These are phyloP conservation scores for Alternaria hordeiaustralica DNA, from an alignment of 2,329 filamentous ascomycete species.

Conservation along the genomic window DNA sequence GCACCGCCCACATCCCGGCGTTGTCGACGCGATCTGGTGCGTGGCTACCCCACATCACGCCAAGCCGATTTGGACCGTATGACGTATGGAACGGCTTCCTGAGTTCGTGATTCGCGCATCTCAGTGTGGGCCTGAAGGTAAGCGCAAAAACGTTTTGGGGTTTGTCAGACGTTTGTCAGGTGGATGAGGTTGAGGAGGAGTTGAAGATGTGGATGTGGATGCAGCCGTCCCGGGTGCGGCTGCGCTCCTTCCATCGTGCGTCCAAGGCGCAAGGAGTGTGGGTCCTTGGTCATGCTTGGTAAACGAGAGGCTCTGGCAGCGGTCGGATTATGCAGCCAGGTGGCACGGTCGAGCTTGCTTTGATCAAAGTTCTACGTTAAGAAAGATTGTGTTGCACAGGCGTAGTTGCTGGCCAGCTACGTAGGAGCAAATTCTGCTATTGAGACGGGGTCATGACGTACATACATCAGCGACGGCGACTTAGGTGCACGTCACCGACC, in stretches of 20 bases:
- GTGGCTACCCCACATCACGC: constrained; percentile 34
- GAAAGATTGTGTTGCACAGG: neutral
- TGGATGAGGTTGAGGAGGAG: neutral
- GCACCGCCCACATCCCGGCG: neutral
- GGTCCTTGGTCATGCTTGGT: neutral
- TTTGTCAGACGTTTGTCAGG: constrained; percentile 28
- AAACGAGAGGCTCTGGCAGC: neutral
- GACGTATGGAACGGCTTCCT: constrained; percentile 9
- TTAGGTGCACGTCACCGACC: neutral
- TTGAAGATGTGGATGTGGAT: neutral
- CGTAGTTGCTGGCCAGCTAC: neutral
- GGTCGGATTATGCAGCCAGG: neutral
- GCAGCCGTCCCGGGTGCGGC: neutral
- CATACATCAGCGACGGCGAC: neutral
- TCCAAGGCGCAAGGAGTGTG: neutral
- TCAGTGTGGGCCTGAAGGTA: constrained; percentile 1
- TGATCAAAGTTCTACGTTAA: neutral
- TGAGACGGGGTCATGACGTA: neutral
- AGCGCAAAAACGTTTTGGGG: neutral
- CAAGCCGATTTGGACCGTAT: constrained; percentile 15
- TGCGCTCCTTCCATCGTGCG: neutral
- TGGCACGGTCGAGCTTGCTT: neutral
- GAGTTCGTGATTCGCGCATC: constrained; percentile 16
- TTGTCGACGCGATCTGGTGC: neutral
- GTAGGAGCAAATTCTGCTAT: neutral